phyloP scores from a whole-genome alignment of 2,329 filamentous ascomycete genomes.

The Fusarium tuaranense region DNA sequence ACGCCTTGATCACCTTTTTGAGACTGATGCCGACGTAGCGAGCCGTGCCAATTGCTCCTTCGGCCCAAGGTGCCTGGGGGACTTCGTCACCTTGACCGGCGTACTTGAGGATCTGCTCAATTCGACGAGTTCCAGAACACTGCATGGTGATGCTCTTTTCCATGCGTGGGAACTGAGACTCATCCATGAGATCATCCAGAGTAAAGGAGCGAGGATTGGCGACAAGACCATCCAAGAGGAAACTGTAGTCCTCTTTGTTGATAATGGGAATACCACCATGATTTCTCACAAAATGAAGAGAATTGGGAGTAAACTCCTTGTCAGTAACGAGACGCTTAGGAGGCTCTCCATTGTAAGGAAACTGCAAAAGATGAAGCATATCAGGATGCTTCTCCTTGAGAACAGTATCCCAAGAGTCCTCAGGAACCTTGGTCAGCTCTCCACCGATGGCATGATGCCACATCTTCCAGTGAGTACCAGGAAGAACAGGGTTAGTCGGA shows the following conservation, averaged over 20 bases:
- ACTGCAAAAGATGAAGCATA: constrained; percentile 72
- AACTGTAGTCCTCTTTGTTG: constrained; percentile 63
- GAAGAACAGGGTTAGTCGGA: constrained; percentile 67
- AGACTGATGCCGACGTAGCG: constrained; percentile 72
- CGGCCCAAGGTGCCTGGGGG: constrained; percentile 67
- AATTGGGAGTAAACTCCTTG: constrained; percentile 70
- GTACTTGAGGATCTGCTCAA: constrained; percentile 75
- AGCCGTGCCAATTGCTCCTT: constrained; percentile 76
- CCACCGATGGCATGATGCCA: constrained; percentile 65
- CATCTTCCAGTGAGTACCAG: constrained; percentile 67
- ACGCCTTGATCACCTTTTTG: constrained; percentile 78
- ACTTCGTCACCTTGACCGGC: constrained; percentile 75
- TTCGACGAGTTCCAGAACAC: constrained; percentile 75
- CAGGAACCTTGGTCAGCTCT: constrained; percentile 59
- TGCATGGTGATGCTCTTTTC: constrained; percentile 72
- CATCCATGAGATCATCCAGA: constrained; percentile 70
- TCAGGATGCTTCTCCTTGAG: constrained; percentile 68
- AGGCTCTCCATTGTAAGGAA: constrained; percentile 74
- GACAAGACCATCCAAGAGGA: constrained; percentile 71
- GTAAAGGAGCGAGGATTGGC: constrained; percentile 67
- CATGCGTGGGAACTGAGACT: constrained; percentile 68
- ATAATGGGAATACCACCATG: constrained; percentile 79
- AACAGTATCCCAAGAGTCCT: constrained; percentile 69
- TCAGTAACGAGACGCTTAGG: constrained; percentile 67
- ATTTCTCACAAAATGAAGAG: constrained; percentile 73